Conservation (phyloP, 2,329 filamentous ascomycete species). For the Nakataea oryzae region DNA sequence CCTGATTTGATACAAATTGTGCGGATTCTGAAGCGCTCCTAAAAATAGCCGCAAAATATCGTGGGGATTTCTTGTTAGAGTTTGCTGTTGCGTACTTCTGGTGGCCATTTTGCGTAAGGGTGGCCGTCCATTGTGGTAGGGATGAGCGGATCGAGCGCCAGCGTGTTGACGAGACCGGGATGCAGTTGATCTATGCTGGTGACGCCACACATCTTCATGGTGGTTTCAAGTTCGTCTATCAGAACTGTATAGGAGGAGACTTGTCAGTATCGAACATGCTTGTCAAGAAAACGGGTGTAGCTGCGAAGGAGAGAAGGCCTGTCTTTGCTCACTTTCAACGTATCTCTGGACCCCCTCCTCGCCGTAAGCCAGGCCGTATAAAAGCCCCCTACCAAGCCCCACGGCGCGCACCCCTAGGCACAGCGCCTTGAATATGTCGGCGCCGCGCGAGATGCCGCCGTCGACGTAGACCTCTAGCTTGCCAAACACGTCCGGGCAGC, state of each 20-base stretch:
- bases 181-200: constrained; percentile 50
- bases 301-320: background rate
- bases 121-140: constrained; percentile 27
- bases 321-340: constrained; percentile 41
- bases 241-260: constrained; percentile 23
- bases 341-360: constrained; percentile 43
- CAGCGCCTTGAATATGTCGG: constrained; percentile 57
- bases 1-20: too few species aligned
- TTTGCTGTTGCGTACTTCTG: constrained; percentile 14
- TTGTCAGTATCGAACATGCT: background rate
- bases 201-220: constrained; percentile 56
- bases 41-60: too few species aligned
- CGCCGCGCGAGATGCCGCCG: constrained; percentile 53
- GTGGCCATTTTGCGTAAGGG: constrained; percentile 31
- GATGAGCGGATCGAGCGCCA: constrained; percentile 35
- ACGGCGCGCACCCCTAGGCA: constrained; percentile 55
- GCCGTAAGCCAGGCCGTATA: constrained; percentile 53
- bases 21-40: too few species aligned
- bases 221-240: constrained; percentile 52
- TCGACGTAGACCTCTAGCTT: constrained; percentile 53
- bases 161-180: constrained; percentile 48
- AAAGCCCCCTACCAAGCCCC: constrained; percentile 49
- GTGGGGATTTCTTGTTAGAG: constrained; percentile 13
- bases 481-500: constrained; percentile 49
- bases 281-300: too few species aligned